Conservation (phyloP, 208 protist species). For the Leishmania amazonensis region DNA sequence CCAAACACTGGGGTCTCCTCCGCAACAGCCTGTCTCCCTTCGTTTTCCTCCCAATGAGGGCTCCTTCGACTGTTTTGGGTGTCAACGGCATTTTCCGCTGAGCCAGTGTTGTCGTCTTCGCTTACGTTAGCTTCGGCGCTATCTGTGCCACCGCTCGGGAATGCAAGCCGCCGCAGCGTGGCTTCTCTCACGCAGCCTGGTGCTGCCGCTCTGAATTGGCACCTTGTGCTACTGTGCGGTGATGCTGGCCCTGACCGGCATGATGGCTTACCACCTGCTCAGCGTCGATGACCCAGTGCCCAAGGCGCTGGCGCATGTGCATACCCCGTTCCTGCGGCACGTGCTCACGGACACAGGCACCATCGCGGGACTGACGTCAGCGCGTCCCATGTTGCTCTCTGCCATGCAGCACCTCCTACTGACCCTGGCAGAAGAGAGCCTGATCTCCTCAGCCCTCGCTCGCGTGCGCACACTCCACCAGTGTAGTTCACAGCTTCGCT, state of each 20-base stretch:
- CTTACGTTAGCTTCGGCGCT: conserved; percentile 31
- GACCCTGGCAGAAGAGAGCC: conserved; percentile 18
- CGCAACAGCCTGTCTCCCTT: conserved; percentile 19
- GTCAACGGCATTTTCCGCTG: conserved; percentile 29
- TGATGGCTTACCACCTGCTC: conserved; percentile 19
- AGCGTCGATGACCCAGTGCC: conserved; percentile 23
- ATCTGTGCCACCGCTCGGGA: conserved; percentile 30
- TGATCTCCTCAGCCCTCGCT: conserved; percentile 12
- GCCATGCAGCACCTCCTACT: conserved; percentile 27
- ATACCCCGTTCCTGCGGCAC: conserved; percentile 10
- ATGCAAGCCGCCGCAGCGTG: conserved; percentile 25
- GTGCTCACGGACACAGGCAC: conserved; percentile 21
- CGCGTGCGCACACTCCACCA: conserved; percentile 1
- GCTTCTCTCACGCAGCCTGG: conserved; percentile 17
- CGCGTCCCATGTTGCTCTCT: conserved; percentile 20
- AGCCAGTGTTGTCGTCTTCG: conserved; percentile 25
- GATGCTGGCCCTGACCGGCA: conserved; percentile 17
- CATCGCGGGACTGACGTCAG: conserved; percentile 17
- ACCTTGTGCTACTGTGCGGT: conserved; percentile 25
- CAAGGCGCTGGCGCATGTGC: conserved; percentile 22
- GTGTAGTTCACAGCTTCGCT: not conserved
- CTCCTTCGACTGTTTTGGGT: conserved; percentile 19
- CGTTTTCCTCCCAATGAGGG: conserved; percentile 8
- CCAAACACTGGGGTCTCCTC: conserved; percentile 21
- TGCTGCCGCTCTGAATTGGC: conserved; percentile 19